Evolutionary conservation across 2,329 filamentous ascomycete species (phyloP).

Genomic region (Xylaria sp.): DNA sequence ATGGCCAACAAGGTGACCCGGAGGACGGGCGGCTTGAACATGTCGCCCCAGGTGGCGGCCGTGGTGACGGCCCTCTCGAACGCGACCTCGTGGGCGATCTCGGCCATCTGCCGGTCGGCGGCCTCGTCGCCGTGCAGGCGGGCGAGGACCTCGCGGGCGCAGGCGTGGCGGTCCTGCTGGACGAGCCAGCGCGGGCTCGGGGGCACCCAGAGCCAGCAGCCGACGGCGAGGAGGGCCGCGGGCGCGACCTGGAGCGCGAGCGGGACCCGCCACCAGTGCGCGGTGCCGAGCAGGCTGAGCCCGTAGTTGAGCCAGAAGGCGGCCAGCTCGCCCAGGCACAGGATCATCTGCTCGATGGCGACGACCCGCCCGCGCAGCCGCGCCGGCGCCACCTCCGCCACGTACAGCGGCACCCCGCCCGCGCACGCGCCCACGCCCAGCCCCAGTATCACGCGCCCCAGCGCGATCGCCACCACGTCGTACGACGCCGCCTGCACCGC

Average conservation of each 20-base stretch:
- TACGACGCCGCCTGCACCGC: constrained; percentile 23
- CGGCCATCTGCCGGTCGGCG: constrained; percentile 58
- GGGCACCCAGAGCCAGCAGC: constrained; percentile 33
- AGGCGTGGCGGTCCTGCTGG: constrained; percentile 28
- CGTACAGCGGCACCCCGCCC: constrained; percentile 26
- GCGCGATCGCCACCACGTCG: constrained; percentile 17
- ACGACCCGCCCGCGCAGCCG: constrained; percentile 26
- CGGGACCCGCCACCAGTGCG: constrained; percentile 35
- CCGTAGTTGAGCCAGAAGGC: constrained; percentile 26
- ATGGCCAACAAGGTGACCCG: constrained; percentile 35
- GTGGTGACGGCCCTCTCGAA: constrained; percentile 22
- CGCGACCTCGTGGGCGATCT: constrained; percentile 29
- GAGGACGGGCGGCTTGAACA: constrained; percentile 34
- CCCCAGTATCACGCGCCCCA: constrained; percentile 20
- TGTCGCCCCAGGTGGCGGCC: constrained; percentile 30
- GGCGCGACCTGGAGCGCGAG: constrained; percentile 41
- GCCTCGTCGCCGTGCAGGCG: constrained; percentile 30
- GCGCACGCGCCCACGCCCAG: constrained; percentile 24
- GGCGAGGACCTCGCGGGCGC: constrained; percentile 31
- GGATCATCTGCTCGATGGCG: constrained; percentile 29
- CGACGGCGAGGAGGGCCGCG: constrained; percentile 32
- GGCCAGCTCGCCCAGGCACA: constrained; percentile 22
- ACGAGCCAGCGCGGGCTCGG: constrained; percentile 34
- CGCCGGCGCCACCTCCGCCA: constrained; percentile 27
- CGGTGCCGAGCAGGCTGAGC: constrained; percentile 19